Evolutionary conservation across 495 filamentous ascomycete genomes (phyloP).

Genomic region (Venustampulla echinocandica): DNA sequence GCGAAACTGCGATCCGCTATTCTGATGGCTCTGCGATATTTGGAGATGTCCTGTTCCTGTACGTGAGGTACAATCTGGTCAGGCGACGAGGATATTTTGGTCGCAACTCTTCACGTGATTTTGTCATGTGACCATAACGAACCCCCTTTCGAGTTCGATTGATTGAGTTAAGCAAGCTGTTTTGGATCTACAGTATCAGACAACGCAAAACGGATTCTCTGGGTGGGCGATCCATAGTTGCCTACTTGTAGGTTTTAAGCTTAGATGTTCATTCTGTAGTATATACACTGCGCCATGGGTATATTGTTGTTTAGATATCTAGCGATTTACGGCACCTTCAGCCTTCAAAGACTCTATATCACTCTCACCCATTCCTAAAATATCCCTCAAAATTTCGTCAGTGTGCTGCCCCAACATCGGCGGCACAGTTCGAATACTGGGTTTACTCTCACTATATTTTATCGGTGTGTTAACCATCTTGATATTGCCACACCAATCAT

Average conservation of each 20-base stretch:
- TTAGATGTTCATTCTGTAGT: background rate
- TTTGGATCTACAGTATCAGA: no score
- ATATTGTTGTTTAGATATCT: no score
- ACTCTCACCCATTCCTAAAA: slow-evolving; percentile 53
- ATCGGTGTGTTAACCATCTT: slow-evolving; percentile 92
- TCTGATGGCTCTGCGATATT: slow-evolving; percentile 1
- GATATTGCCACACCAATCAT: slow-evolving; percentile 72
- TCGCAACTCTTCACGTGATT: slow-evolving; percentile 10
- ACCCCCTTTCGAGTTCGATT: background rate
- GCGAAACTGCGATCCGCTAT: background rate
- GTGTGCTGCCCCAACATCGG: slow-evolving; percentile 90
- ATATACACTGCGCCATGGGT: no score
- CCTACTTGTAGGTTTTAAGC: background rate
- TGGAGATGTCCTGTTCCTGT: slow-evolving; percentile 3
- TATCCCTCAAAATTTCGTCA: slow-evolving; percentile 63
- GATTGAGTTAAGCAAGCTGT: no score
- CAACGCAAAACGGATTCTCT: no score
- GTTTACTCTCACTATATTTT: slow-evolving; percentile 79
- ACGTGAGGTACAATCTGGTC: slow-evolving; percentile 5
- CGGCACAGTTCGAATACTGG: slow-evolving; percentile 69
- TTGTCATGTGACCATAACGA: background rate
- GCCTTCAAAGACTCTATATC: slow-evolving; percentile 56
- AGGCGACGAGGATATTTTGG: slow-evolving; percentile 1
- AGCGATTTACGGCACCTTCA: slow-evolving; percentile 62
- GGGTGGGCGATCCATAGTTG: background rate